These are phyloP conservation scores for Ceratobasidium sp. DNA, from an alignment of 1,284 basidiomycete species.

Conservation along the genomic window DNA sequence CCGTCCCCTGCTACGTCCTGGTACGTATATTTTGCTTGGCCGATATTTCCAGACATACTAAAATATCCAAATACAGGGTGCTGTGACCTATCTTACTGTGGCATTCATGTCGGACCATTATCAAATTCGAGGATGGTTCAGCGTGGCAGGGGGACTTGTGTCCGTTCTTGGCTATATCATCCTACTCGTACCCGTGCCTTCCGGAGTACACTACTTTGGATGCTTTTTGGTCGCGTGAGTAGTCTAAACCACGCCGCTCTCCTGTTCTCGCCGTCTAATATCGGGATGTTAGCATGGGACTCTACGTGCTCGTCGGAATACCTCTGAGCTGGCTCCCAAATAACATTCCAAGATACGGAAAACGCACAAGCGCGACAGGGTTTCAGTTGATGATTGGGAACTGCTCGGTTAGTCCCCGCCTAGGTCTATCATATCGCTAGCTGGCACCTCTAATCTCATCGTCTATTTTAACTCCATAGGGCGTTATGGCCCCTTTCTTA, in stretches of 20 bases:
- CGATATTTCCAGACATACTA: neutral
- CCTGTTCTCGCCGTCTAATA: neutral
- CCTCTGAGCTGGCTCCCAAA: conserved; percentile 43
- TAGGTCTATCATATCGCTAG: neutral
- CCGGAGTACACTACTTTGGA: conserved; percentile 38
- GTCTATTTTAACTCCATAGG: conserved; percentile 1
- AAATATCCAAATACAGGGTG: neutral
- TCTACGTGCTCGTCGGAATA: conserved; percentile 43
- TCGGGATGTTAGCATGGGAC: conserved; percentile 20
- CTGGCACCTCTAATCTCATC: neutral
- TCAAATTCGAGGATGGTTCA: conserved; percentile 29
- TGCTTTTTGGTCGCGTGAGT: conserved; percentile 44
- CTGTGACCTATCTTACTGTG: conserved; percentile 25
- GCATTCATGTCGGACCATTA: conserved; percentile 31
- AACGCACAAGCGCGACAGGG: conserved; percentile 43
- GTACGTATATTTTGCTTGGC: neutral
- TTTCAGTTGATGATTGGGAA: conserved; percentile 44
- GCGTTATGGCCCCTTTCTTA: conserved; percentile 44
- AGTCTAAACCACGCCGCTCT: neutral
- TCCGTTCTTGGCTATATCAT: conserved; percentile 43
- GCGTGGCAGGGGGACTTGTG: conserved; percentile 28
- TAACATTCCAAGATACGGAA: conserved; percentile 44
- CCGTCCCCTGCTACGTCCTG: conserved; percentile 43
- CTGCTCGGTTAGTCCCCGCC: conserved; percentile 21
- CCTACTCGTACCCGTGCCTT: conserved; percentile 36